phyloP scores from a whole-genome alignment of 805 yeast genomes.

The Cyberlindnera nakhonratchasimensis region DNA sequence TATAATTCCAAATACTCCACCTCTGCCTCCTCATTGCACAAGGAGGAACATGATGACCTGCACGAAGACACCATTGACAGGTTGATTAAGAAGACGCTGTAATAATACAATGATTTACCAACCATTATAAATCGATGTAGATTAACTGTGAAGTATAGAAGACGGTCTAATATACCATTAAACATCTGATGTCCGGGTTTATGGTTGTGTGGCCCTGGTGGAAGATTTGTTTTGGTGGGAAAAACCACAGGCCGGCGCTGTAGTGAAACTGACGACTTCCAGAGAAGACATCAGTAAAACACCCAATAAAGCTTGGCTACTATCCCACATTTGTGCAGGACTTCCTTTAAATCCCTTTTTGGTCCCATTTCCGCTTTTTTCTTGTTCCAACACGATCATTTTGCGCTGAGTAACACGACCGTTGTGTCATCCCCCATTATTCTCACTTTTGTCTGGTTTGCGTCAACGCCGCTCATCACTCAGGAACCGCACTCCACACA shows the following conservation, averaged over 20 bases:
- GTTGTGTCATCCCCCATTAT: conserved; percentile 3
- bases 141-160: no score
- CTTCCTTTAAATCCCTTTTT: neutral
- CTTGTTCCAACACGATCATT: neutral
- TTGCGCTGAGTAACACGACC: neutral
- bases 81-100: conserved; percentile 14
- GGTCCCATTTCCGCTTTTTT: neutral
- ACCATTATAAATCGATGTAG: no score
- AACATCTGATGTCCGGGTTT: conserved; percentile 8
- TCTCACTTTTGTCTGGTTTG: conserved; percentile 5
- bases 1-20: conserved; percentile 1
- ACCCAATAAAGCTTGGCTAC: neutral
- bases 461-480: no score
- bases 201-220: neutral
- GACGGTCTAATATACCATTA: no score
- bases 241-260: conserved; percentile 6
- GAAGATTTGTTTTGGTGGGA: neutral
- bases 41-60: conserved; percentile 1
- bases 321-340: neutral
- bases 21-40: neutral
- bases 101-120: neutral
- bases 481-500: neutral
- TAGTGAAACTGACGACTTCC: neutral
- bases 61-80: conserved; percentile 18
- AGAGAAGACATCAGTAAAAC: conserved; percentile 7